phyloP scores from a whole-genome alignment of 129 eudicot genomes.

The Artemisia tridentata region DNA sequence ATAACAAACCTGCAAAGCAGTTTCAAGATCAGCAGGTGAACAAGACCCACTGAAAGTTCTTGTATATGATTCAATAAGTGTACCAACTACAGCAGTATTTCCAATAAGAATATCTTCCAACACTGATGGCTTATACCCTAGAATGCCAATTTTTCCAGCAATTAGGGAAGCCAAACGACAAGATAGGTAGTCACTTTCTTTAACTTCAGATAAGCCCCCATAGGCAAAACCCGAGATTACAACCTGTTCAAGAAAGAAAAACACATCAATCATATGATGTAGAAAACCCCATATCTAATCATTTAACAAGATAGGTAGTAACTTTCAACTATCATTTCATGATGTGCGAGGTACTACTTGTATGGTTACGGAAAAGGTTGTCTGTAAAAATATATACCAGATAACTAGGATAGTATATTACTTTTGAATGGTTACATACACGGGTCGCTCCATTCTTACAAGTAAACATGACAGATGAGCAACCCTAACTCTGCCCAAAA shows the following conservation, averaged over 20 bases:
- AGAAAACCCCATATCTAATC: background rate
- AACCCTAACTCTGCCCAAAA: background rate
- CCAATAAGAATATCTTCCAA: background rate
- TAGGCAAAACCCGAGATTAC: background rate
- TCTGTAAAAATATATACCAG: background rate
- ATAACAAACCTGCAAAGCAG: background rate
- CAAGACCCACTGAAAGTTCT: background rate
- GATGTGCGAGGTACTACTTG: background rate
- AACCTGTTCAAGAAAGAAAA: background rate
- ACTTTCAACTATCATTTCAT: constrained; percentile 10
- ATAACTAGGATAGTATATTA: background rate
- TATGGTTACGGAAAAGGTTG: constrained; percentile 2
- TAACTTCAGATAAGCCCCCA: background rate
- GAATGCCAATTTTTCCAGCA: background rate
- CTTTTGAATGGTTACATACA: background rate
- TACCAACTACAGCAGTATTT: background rate
- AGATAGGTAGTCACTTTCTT: no score
- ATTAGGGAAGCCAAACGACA: background rate
- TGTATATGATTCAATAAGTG: background rate
- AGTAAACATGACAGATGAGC: background rate
- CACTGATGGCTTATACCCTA: background rate
- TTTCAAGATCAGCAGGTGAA: background rate
- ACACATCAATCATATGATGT: background rate
- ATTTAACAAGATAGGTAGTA: background rate
- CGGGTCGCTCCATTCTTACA: background rate